These are phyloP conservation scores for Diplodia sapinea DNA, from an alignment of 2,329 filamentous ascomycete genomes.

Conservation along the genomic window DNA sequence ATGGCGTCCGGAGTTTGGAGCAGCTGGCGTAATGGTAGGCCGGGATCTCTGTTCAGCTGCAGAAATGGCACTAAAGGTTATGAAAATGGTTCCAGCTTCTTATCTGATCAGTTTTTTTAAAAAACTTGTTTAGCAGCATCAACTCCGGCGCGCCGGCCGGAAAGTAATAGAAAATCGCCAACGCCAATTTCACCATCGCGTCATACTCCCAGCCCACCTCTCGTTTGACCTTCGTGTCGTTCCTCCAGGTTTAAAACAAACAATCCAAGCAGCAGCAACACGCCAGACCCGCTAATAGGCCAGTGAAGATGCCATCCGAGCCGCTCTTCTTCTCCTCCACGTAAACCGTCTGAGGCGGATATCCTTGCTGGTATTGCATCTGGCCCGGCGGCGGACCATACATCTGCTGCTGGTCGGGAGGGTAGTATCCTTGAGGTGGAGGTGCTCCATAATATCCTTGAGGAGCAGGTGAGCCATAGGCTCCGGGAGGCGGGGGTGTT, in stretches of 20 bases:
- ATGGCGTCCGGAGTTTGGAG: conserved; percentile 9
- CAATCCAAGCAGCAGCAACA: conserved; percentile 26
- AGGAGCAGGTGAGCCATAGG: background rate
- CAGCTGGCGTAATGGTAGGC: background rate
- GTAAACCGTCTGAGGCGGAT: conserved; percentile 9
- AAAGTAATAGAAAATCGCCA: background rate
- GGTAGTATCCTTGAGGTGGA: conserved; percentile 22
- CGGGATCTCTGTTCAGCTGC: background rate
- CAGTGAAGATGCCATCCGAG: conserved; percentile 13
- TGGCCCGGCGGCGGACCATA: conserved; percentile 16
- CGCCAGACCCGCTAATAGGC: conserved; percentile 13
- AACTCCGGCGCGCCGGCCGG: conserved; percentile 10
- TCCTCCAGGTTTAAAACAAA: conserved; percentile 6
- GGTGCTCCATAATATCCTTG: conserved; percentile 15
- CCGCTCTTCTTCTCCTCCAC: conserved; percentile 26
- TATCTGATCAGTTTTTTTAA: background rate
- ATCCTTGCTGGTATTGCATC: conserved; percentile 27
- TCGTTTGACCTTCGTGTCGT: background rate
- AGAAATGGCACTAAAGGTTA: conserved; percentile 17
- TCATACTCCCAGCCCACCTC: background rate
- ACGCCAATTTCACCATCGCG: background rate
- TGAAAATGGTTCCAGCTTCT: background rate
- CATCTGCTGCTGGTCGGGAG: conserved; percentile 16
- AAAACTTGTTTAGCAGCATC: background rate
- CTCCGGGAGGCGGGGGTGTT: conserved; percentile 13